A percentile compares a stretch with the other conserved stretches of the same genome.
These are phyloP conservation scores for Chaetomium strumarium DNA, from an alignment of 2,329 filamentous ascomycete species.

Conservation along the genomic window DNA sequence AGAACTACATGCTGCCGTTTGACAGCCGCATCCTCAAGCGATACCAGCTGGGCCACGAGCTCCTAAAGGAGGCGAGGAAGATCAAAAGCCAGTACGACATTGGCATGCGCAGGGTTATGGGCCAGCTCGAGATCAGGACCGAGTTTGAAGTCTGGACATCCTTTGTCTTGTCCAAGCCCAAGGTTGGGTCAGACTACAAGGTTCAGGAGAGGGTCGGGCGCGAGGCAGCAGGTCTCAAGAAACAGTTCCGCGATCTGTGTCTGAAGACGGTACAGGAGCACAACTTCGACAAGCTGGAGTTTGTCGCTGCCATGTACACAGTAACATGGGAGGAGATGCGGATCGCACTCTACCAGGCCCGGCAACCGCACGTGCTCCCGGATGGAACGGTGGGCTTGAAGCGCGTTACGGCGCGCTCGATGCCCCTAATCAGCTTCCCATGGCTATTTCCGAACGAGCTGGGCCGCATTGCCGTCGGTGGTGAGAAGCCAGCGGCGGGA, in stretches of 20 bases:
- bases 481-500: conserved; percentile 1
- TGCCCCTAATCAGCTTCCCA: conserved; percentile 88
- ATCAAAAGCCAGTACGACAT: conserved; percentile 77
- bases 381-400: conserved; percentile 30
- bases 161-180: conserved; percentile 71
- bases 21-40: conserved; percentile 66
- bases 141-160: conserved; percentile 92
- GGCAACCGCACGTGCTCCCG: conserved; percentile 16
- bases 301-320: conserved; percentile 83
- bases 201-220: conserved; percentile 75
- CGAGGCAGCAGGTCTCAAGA: conserved; percentile 59
- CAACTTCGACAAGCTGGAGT: conserved; percentile 55
- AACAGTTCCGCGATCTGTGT: conserved; percentile 63
- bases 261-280: conserved; percentile 57
- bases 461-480: conserved; percentile 47
- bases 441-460: conserved; percentile 80
- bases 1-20: conserved; percentile 67
- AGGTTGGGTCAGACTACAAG: conserved; percentile 73
- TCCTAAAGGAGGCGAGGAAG: conserved; percentile 54
- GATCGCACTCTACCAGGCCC: conserved; percentile 48
- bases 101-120: conserved; percentile 72
- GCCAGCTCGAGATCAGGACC: conserved; percentile 72
- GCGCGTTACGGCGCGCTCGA: conserved; percentile 40
- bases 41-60: conserved; percentile 48
- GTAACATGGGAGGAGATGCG: conserved; percentile 69